A percentile compares a stretch with the other conserved stretches of the same genome.
Evolutionary conservation across 2,329 filamentous ascomycete genomes (phyloP).

Genomic region (Hypoxylon sp.): DNA sequence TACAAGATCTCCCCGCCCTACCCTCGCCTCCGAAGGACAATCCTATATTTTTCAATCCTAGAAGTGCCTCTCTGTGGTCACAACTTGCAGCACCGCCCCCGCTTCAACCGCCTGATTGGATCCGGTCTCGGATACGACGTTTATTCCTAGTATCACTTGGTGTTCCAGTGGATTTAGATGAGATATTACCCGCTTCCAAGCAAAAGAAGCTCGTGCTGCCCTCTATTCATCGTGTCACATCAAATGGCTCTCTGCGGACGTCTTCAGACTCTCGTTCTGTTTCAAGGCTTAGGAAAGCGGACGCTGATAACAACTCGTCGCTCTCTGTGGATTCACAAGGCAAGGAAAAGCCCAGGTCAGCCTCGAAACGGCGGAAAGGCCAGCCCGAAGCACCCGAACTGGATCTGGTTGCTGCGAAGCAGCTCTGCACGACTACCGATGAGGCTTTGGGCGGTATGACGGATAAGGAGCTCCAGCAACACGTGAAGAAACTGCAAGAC

Average conservation of each 20-base stretch:
- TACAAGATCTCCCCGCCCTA: constrained; percentile 63
- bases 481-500: constrained; percentile 76
- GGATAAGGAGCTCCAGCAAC: constrained; percentile 77
- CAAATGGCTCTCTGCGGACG: constrained; percentile 64
- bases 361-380: constrained; percentile 63
- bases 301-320: constrained; percentile 64
- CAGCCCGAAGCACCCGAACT: constrained; percentile 79
- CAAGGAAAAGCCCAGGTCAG: constrained; percentile 57
- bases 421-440: constrained; percentile 85
- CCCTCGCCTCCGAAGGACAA: constrained; percentile 66
- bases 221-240: constrained; percentile 67
- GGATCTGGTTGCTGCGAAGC: constrained; percentile 81
- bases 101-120: constrained; percentile 96
- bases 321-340: constrained; percentile 71
- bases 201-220: constrained; percentile 97
- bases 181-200: constrained; percentile 95
- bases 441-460: constrained; percentile 85
- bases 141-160: constrained; percentile 96
- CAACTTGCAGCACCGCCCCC: constrained; percentile 95
- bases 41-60: constrained; percentile 83
- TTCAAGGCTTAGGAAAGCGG: constrained; percentile 61
- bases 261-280: constrained; percentile 67
- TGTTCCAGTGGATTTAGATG: constrained; percentile 95
- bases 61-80: constrained; percentile 93
- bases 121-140: constrained; percentile 91